phyloP scores from a whole-genome alignment of 2,329 filamentous ascomycete genomes.

The Clonostachys chloroleuca region DNA sequence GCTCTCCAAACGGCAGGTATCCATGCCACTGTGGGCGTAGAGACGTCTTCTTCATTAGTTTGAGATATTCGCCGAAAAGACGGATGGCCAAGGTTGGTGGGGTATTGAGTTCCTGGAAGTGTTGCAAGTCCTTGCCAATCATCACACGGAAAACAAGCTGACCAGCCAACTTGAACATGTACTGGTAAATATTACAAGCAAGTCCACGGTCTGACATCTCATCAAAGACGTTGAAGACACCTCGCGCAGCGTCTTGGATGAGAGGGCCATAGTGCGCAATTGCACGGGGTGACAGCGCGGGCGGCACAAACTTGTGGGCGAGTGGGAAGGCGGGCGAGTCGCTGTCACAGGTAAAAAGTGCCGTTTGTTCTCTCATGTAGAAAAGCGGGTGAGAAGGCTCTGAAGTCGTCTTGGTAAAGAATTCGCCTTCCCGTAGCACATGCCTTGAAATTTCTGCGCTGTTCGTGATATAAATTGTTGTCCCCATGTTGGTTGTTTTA shows the following conservation, averaged over 20 bases:
- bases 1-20: conserved; percentile 52
- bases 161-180: conserved; percentile 43
- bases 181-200: conserved; percentile 43
- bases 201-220: conserved; percentile 41
- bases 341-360: conserved; percentile 44
- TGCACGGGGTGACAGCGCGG: conserved; percentile 53
- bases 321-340: conserved; percentile 42
- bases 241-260: conserved; percentile 51
- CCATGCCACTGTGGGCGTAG: conserved; percentile 49
- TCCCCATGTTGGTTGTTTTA: conserved; percentile 47
- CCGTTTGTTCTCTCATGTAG: conserved; percentile 34
- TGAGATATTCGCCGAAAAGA: conserved; percentile 42
- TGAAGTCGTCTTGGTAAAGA: conserved; percentile 48
- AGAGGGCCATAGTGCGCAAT: conserved; percentile 55
- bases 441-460: conserved; percentile 39
- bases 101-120: conserved; percentile 37
- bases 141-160: conserved; percentile 39
- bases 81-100: conserved; percentile 45
- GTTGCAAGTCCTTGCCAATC: conserved; percentile 37
- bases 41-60: conserved; percentile 53
- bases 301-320: conserved; percentile 59
- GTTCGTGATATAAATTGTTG: conserved; percentile 43
- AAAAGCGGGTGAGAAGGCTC: conserved; percentile 39
- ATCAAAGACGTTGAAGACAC: conserved; percentile 43
- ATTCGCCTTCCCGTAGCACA: conserved; percentile 41